These are phyloP conservation scores for Monosporascus sp. DNA, from an alignment of 2,329 filamentous ascomycete genomes.

Conservation along the genomic window DNA sequence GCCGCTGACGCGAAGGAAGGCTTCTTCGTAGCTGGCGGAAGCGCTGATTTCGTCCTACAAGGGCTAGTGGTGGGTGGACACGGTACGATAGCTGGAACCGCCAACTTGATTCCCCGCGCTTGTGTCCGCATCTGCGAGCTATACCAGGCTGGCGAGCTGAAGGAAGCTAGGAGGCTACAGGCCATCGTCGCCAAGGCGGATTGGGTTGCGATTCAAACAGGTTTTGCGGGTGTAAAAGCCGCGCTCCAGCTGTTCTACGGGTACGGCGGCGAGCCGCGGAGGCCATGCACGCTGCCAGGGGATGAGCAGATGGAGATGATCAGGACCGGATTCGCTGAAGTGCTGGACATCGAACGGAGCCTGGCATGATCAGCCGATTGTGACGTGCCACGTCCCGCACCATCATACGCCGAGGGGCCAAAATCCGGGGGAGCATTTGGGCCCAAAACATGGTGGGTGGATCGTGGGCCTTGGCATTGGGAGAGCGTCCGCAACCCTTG, in stretches of 20 bases:
- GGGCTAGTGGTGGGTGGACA: conserved; percentile 64
- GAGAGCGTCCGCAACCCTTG: neutral
- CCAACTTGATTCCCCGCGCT: conserved; percentile 63
- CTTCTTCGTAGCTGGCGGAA: conserved; percentile 69
- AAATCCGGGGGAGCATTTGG: neutral
- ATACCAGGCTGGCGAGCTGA: conserved; percentile 49
- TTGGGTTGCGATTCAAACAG: conserved; percentile 43
- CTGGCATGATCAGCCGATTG: neutral
- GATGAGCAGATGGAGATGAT: conserved; percentile 29
- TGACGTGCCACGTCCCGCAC: neutral
- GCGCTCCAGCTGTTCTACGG: conserved; percentile 36
- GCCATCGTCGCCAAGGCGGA: conserved; percentile 38
- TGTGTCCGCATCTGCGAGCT: conserved; percentile 59
- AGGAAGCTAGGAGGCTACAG: conserved; percentile 32
- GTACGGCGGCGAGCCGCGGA: conserved; percentile 34
- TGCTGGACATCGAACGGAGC: conserved; percentile 23
- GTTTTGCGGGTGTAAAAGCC: conserved; percentile 44
- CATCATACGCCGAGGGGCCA: neutral
- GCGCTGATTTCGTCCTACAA: conserved; percentile 69
- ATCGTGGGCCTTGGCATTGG: neutral
- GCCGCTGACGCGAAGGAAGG: conserved; percentile 18
- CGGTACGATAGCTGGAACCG: conserved; percentile 69
- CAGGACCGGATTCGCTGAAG: conserved; percentile 31
- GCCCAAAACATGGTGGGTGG: neutral
- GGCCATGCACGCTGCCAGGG: conserved; percentile 32